Base-by-base conservation (phyloP, 805 yeast species). In the Nakazawaea ernobii region DNA sequence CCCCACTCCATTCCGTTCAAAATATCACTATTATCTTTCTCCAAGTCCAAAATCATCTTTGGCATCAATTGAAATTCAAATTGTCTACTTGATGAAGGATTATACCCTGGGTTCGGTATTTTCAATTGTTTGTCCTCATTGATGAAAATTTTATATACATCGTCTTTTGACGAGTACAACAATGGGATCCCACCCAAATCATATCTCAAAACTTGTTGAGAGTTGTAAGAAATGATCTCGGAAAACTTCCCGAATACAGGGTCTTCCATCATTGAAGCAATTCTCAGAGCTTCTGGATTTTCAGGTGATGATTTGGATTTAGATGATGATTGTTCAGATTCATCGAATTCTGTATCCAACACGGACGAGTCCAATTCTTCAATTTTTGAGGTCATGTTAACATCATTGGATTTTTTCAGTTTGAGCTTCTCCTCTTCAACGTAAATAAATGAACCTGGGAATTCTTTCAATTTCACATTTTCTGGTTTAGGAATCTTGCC, bases 1-100 rank as follows among this genome's bases (percentile, higher is more conserved):
- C 97, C 98, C 99, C 99, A 94, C 52, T 92, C 95, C 95, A 92
- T 92, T 10, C 98, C 97, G 32, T 79, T 79, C 38, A 75, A 56
- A 2, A 86, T 68, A 56, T 63, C 73, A 49, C 62, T 59, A 55
- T 67, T 58, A 62, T 67, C 64, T 38, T 70, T 71, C 60, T 92
- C 97, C 39, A 94, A 71, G 57, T 88, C 92, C 43, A 87, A 71
- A 45, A 94, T 92, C 45, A 90, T 79, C 61, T 88, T 88, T 2
- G 99, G 99, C 97, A 92, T 92, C 46, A 94, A 63, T 61, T 94
- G 99, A 49, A 92, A 67, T 64, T 94, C 99, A 59, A 89, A 86
- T 30, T 75, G 76, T 54, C 92, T 73, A 11, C 51, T 37, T 15
- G 83, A 72, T 32, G 81, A 65, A 6, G 88, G 87, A 50, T 84